Evolutionary conservation across 495 filamentous ascomycete genomes (phyloP), one percentile per base, ranked within the genome.

Genomic region (Acidiella bohemica): DNA sequence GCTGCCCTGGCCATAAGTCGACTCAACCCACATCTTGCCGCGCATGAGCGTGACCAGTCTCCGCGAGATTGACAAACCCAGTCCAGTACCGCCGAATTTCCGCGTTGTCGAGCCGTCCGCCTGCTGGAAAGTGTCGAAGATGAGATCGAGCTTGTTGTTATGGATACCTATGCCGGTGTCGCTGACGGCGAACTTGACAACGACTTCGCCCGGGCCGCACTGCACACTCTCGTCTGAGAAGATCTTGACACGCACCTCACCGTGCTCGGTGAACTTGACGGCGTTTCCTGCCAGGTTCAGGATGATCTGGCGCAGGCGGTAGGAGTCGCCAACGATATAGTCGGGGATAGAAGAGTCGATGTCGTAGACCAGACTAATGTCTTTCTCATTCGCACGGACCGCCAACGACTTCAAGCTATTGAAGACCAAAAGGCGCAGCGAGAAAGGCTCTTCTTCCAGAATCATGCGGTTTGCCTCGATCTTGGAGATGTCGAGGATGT

Each of bases 391-490:
- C n/a, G 90, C 90, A 62, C 90, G 90, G 41, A 93, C 86, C 7
- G 90, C 84, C 34, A 99, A 62, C 0, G 90, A 94, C 60, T 99
- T 99, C 42, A 99, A 69, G 14, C 90, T 90, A 47, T 93, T 95
- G 73, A 99, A 99, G 19, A 99, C 86, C 5, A 86, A 93, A 32
- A n/a, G 84, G 30, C 90, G 76, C 36, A 96, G 68, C 0, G 92
- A 95, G 63, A 95, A 99, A 10, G 86, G 87, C 50, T 96, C 95
- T 55, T 88, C 84, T 55, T 99, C 90, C 66, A 99, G 92, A 14
- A 93, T 83, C 92, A 99, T 96, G n/a, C 90, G 78, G 58, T 95
- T 88, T 19, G 90, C 90, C 61, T 99, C 90, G 49, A 99, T 99
- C 76, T 99, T 99, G 5, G 85, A 93, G 46, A 99, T 82, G 72